Base-by-base conservation (phyloP, 2,329 filamentous ascomycete species). In the Didymella arachidicola region DNA sequence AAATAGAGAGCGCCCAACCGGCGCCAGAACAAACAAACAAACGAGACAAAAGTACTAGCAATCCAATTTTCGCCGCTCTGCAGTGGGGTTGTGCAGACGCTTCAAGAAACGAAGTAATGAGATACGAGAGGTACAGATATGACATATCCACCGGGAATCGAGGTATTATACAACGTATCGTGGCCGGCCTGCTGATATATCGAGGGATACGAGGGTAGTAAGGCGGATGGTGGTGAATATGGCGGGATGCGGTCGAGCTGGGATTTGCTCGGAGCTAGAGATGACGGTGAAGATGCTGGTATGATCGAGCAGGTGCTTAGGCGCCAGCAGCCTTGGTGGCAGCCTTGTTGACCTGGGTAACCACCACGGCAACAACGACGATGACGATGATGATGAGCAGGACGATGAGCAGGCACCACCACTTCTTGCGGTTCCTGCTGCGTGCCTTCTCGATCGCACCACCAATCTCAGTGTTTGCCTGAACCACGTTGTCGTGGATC, bases 371-470 rank as follows among this genome's bases (percentile, higher is more conserved):
- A 51, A 81, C 72, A 45, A 81, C 61, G 53, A 78, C 74, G 61
- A 81, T 67, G 54, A 75, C 64, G 44, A 75, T 72, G 57, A 75
- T 66, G 61, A 75, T 70, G 63, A 77, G 62, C 46, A 78, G 64
- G 68, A 83, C 80, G 72, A 97, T 92, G 71, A 89, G 88, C 67
- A 97, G 80, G 83, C 93, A 97, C 76, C 91, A 93, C 93, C 93
- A 97, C 90, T 97, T 97, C 92, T 96, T 96, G 90, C 91, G 68
- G 87, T 86, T 75, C 53, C 74, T 70, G 62, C 65, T 66, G 52
- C 89, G 84, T 8, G 94, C 94, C 67, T 91, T 96, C 61, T 85
- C 83, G 62, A 97, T 90, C 12, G 93, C 93, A n/a, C 85, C 86
- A 38, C 84, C 87, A 59, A 98, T 90, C 77, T 97, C 87, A 63